Evolutionary conservation across 495 filamentous ascomycete genomes (phyloP).

Genomic region (Rhizodiscina lignyota): DNA sequence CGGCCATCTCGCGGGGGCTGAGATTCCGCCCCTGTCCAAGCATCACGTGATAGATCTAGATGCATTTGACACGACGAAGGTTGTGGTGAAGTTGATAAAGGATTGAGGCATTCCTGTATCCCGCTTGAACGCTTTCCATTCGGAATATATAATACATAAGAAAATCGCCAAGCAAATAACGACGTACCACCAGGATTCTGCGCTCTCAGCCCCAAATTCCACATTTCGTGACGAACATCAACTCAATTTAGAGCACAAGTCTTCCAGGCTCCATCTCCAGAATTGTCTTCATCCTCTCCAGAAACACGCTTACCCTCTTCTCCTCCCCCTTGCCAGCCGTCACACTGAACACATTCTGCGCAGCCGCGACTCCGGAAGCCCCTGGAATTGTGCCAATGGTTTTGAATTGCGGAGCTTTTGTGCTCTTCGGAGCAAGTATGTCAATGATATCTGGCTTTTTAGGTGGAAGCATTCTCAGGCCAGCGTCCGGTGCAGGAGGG

Average conservation of each 20-base stretch:
- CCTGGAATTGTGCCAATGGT: slow-evolving; percentile 16
- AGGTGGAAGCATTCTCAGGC: slow-evolving; percentile 12
- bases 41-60: too few species aligned
- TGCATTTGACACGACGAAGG: too few species aligned
- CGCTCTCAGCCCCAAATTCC: background rate
- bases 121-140: too few species aligned
- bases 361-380: slow-evolving; percentile 18
- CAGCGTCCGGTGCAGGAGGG: slow-evolving; percentile 23
- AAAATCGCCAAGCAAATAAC: too few species aligned
- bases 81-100: too few species aligned
- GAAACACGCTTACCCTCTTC: slow-evolving; percentile 59
- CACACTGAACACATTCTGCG: slow-evolving; percentile 68
- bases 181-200: too few species aligned
- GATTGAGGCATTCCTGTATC: too few species aligned
- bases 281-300: slow-evolving; percentile 66
- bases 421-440: slow-evolving; percentile 40
- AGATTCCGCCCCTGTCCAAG: too few species aligned
- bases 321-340: slow-evolving; percentile 62
- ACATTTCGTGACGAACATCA: background rate
- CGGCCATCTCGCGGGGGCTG: too few species aligned
- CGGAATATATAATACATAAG: too few species aligned
- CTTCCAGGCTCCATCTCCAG: slow-evolving; percentile 71
- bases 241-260: slow-evolving; percentile 39
- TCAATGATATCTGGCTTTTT: slow-evolving; percentile 59
- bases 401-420: slow-evolving; percentile 15